Base-by-base conservation (phyloP, 169 alveolate genomes). In the Besnoitia besnoiti region DNA sequence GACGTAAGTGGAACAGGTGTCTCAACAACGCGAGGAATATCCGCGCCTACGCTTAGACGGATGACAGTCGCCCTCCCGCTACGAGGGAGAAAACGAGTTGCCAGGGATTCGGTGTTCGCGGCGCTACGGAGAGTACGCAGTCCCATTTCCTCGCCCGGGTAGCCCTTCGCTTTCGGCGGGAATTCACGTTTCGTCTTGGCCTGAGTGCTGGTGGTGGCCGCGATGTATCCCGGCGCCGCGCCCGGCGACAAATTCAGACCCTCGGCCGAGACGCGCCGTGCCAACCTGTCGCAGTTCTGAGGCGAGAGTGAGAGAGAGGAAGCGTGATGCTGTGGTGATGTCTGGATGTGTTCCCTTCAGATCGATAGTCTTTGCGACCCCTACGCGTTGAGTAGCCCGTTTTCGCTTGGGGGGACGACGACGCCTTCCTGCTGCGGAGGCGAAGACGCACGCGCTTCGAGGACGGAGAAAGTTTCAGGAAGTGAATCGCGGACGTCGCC, bases 381-480 rank as follows among this genome's bases (percentile, higher is more conserved):
- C 33, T 55, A 55, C 67, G 27, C 67, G 67, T 10, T 1, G 33
- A 19, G 33, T 5, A 55, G 67, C 30, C 30, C 67, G 67, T 16
- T 73, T 42, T 1, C 82, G 3, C 82, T 73, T 7, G 47, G 12
- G 0, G 82, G 16, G 44, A 1, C 46, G 67, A 24, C 67, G n/a
- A 73, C 82, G 16, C 82, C 47, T 5, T 4, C n/a, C 39, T 19
- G 30, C 67, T 55, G 33, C n/a, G 82, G 2, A 5, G 46, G n/a
- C 82, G 82, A 73, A 27, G 82, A 24, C 44, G 46, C n/a, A n/a
- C n/a, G n/a, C n/a, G 82, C 82, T 19, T 35, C 79, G 79, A 12
- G 39, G 46, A 27, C 39, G 8, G 27, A 7, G 82, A 37, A 1
- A 37, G 87, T 10, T 16, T 30, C 46, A n/a, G n/a, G 76, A 40